phyloP scores from a whole-genome alignment of 2,329 filamentous ascomycete species.

The Neopestalotiopsis clavispora region DNA sequence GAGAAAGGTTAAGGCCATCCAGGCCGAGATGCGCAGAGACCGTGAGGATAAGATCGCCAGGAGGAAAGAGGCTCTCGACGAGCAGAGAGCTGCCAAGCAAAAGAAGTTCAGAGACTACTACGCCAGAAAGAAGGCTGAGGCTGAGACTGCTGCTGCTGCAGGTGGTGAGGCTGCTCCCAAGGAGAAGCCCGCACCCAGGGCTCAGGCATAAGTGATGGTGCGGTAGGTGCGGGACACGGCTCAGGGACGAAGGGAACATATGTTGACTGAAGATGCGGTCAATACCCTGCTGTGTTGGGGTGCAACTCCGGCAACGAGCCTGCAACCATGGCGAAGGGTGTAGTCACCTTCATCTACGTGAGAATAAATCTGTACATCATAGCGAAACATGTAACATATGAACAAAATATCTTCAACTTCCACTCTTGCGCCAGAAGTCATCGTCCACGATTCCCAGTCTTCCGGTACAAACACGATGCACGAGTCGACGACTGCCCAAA shows the following conservation, averaged over 20 bases:
- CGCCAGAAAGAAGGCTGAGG: slow-evolving; percentile 21
- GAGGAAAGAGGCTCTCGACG: slow-evolving; percentile 35
- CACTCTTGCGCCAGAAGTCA: not conserved
- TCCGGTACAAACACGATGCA: too few species aligned
- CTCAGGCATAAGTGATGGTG: slow-evolving; percentile 19
- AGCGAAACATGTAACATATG: slow-evolving; percentile 13
- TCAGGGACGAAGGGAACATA: not conserved
- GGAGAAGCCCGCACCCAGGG: slow-evolving; percentile 19
- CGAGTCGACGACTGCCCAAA: too few species aligned
- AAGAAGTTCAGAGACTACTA: slow-evolving; percentile 31
- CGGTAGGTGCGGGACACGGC: not conserved
- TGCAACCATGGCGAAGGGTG: not conserved
- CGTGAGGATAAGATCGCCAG: slow-evolving; percentile 36
- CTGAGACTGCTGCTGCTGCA: not conserved
- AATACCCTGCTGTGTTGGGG: too few species aligned
- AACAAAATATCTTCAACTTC: not conserved
- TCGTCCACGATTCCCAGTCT: too few species aligned
- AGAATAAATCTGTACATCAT: slow-evolving; percentile 12
- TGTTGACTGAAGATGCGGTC: too few species aligned
- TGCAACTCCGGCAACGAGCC: not conserved
- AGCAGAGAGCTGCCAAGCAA: slow-evolving; percentile 25
- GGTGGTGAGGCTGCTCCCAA: not conserved
- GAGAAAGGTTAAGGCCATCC: slow-evolving; percentile 30
- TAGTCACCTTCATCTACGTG: not conserved
- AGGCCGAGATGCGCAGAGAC: slow-evolving; percentile 34